Base-by-base conservation (phyloP, 192 early-diverging fungal genomes). In the Mortierella alpina region DNA sequence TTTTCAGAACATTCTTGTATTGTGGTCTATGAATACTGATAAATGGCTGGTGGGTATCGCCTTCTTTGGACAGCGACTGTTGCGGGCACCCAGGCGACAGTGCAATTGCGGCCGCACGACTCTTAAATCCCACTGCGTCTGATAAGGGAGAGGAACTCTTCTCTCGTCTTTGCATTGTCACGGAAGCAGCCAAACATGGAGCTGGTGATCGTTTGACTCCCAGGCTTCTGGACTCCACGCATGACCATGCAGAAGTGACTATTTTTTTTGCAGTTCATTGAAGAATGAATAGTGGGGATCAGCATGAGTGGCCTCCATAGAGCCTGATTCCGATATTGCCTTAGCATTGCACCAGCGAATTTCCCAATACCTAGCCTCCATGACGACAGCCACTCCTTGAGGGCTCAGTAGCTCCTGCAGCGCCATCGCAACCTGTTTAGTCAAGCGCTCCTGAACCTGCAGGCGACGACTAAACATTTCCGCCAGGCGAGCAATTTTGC, bases 201-300 rank as follows among this genome's bases (percentile, higher is more conserved):
- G 70, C 92, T 93, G n/a, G 98, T 99, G 40, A 98, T 91, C 23
- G 98, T 99, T 64, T 87, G 88, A 83, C 92, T 94, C n/a, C 97
- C 95, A 2, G 97, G 95, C 87, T 99, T 99, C 76, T 99, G 92
- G 23, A 98, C 97, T 18, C 97, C 97, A 23, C 97, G 92, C 97
- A 97, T 97, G 20, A 94, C 93, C 97, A 98, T 98, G 86, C 97
- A 98, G 82, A 96, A 92, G 84, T 98, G 97, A 68, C 93, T 91
- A 59, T 18, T 44, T 52, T 31, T 31, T 31, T 31, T 31, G 31
- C 31, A 31, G 31, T 31, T 31, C 31, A 31, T 2, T 31, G 31
- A 31, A 31, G 31, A 31, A 31, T 31, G 31, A 31, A 31, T 31
- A 31, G 31, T 31, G 31, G 31, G 31, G 31, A 31, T 31, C 31